Evolutionary conservation across 495 filamentous ascomycete species (phyloP), one percentile per base, ranked within the genome.

Genomic region (Penicillium riverlandense): DNA sequence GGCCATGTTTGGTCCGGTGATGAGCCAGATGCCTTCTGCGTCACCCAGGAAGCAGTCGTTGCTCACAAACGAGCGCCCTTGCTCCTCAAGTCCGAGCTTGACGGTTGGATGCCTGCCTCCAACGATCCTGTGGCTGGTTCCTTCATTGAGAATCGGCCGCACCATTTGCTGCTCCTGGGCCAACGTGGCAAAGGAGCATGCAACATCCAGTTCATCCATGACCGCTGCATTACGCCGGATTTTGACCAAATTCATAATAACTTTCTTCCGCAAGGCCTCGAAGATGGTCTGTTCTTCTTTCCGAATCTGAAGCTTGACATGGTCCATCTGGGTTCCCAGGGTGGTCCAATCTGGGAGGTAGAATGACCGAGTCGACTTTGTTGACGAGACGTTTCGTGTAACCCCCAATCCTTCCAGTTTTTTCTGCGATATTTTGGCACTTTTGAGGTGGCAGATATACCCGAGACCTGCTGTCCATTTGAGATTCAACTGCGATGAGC

Each of bases 1-100:
- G 6, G 84, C 94, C 92, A 98, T 98, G 69, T 98, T 98, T n/a
- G 94, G 92, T 0, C 92, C 92, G 1, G 91, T 96, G 49, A 98
- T 86, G 22, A 98, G 76, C 84, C 87, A 91, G 35, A 90, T 75
- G 4, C 77, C 71, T 51, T 91, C 85, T 33, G 69, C 54, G 16
- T 71, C 74, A 13, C 84, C 85, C 11, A 96, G 64, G 35, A 85
- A 74, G 69, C 89, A 94, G 63, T 96, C 87, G 44, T 98, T 98
- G 40, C 80, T 75, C 28, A 86, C 83, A 54, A 98, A 98, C 2
- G 69, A 79, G 29, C 88, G 78, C 3, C 92, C 92, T 57, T 89
- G 80, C 41, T 86, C 82, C 45, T 78, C 72, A 0, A 98, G 73
- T 0, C 88, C 86, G 14, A 79, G 71, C 61, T 91, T 90, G 38